These are phyloP conservation scores for Pterocarpus santalinus DNA, from an alignment of 306 rosid species.

Conservation along the genomic window DNA sequence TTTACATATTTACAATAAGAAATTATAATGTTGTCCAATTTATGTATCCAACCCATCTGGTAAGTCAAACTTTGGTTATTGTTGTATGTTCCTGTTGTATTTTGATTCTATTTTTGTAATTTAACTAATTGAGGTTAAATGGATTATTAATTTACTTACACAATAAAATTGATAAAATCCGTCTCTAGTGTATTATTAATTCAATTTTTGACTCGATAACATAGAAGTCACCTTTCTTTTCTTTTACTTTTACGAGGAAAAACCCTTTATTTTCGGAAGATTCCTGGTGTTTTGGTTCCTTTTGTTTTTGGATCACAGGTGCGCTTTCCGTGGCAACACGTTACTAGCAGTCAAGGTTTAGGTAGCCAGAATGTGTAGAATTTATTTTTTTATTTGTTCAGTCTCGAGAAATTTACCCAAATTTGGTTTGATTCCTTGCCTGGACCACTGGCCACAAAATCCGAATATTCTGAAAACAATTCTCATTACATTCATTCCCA, in stretches of 20 bases:
- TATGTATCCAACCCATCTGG: too few species aligned
- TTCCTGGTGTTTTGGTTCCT: not conserved
- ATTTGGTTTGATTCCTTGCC: conserved; percentile 1
- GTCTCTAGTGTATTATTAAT: not conserved
- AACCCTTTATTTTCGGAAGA: not conserved
- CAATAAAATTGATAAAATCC: not conserved
- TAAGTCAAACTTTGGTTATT: too few species aligned
- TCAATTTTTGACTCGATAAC: not conserved
- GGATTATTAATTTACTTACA: not conserved
- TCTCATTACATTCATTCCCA: not conserved
- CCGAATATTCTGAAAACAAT: conserved; percentile 3
- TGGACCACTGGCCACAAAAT: conserved; percentile 32
- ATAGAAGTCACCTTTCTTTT: not conserved
- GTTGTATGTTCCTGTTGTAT: too few species aligned
- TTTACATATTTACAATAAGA: too few species aligned
- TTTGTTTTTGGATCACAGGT: not conserved
- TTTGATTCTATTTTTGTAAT: not conserved
- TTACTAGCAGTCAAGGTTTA: not conserved
- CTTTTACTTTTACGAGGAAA: not conserved
- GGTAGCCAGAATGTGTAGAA: not conserved
- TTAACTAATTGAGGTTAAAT: not conserved
- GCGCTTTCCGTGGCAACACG: not conserved
- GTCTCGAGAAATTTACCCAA: not conserved
- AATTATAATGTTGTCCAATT: too few species aligned
- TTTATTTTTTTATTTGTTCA: not conserved